These are phyloP conservation scores for Fomitiporia mediterranea DNA, from an alignment of 1,284 basidiomycete species.

Conservation along the genomic window DNA sequence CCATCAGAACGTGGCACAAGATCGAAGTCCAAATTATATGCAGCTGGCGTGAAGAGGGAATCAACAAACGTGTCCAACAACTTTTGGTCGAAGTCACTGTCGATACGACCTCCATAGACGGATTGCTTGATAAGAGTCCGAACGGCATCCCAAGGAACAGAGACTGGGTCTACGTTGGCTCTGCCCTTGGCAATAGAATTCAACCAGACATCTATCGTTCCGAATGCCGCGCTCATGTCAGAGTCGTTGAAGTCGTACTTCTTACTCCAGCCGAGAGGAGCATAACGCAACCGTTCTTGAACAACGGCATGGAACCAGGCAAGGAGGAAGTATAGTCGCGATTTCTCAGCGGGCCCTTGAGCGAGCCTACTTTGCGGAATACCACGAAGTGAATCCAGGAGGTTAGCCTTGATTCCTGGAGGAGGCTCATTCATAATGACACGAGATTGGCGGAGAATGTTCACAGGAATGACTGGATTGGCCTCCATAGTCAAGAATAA, in stretches of 20 bases:
- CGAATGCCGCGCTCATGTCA: conserved; percentile 89
- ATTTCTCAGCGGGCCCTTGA: conserved; percentile 87
- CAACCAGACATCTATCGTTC: conserved; percentile 89
- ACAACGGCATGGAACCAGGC: conserved; percentile 98
- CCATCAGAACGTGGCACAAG: conserved; percentile 69
- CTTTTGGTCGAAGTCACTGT: conserved; percentile 90
- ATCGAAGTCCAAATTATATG: conserved; percentile 90
- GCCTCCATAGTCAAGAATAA: conserved; percentile 97
- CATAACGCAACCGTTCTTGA: conserved; percentile 92
- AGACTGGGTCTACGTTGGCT: conserved; percentile 84
- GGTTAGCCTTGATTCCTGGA: conserved; percentile 91
- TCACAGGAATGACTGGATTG: conserved; percentile 88
- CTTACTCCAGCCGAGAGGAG: conserved; percentile 94
- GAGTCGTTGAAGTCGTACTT: conserved; percentile 98
- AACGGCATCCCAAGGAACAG: conserved; percentile 91
- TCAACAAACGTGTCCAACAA: conserved; percentile 92
- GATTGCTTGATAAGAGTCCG: conserved; percentile 90
- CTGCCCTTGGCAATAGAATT: conserved; percentile 75
- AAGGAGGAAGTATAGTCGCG: conserved; percentile 88
- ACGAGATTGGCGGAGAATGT: conserved; percentile 90
- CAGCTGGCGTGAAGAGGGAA: conserved; percentile 75
- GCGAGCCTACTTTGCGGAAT: conserved; percentile 67
- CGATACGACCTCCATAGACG: conserved; percentile 89
- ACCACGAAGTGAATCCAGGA: conserved; percentile 83
- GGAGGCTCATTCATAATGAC: conserved; percentile 98